A percentile compares a stretch with the other conserved stretches of the same genome.
phyloP scores from a whole-genome alignment of 345 rosid species.

The Passiflora organensis region DNA sequence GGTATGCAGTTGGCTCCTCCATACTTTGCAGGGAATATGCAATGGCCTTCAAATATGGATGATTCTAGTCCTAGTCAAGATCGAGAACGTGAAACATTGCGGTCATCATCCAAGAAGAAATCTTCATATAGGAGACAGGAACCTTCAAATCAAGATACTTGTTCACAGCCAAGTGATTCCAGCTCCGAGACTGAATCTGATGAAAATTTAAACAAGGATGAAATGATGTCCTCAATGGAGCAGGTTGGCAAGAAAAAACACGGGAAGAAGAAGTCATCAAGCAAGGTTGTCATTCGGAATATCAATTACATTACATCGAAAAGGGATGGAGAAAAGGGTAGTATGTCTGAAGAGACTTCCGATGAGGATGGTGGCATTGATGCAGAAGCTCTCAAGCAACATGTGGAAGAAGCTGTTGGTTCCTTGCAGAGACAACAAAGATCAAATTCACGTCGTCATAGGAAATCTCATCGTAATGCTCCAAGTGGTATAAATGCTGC shows the following conservation, averaged over 20 bases:
- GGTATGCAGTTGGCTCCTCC: slow-evolving; percentile 73
- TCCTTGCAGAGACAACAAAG: slow-evolving; percentile 61
- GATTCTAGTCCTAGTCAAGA: slow-evolving; percentile 32
- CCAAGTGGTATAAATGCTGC: slow-evolving; percentile 19
- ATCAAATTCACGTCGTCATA: slow-evolving; percentile 45
- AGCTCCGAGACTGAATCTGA: slow-evolving; percentile 46
- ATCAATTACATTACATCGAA: slow-evolving; percentile 89
- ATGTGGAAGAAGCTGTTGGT: slow-evolving; percentile 82
- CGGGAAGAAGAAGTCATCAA: slow-evolving; percentile 70
- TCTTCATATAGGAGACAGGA: slow-evolving; percentile 33
- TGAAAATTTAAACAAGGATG: slow-evolving; percentile 22
- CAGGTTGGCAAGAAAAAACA: slow-evolving; percentile 42
- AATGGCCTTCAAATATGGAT: slow-evolving; percentile 73
- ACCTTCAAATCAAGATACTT: slow-evolving; percentile 46
- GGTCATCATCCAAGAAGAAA: slow-evolving; percentile 59
- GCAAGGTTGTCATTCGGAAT: slow-evolving; percentile 92
- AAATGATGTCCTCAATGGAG: slow-evolving; percentile 21
- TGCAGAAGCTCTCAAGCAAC: slow-evolving; percentile 67
- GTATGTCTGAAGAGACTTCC: slow-evolving; percentile 53
- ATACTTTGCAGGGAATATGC: slow-evolving; percentile 66
- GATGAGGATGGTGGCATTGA: slow-evolving; percentile 59
- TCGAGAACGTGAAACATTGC: slow-evolving; percentile 42
- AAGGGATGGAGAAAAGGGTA: slow-evolving; percentile 64
- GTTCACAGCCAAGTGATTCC: slow-evolving; percentile 44
- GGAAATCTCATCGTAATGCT: slow-evolving; percentile 32